Evolutionary conservation across 164 flowering plant species (phyloP).

Genomic region (Aristolochia contorta): DNA sequence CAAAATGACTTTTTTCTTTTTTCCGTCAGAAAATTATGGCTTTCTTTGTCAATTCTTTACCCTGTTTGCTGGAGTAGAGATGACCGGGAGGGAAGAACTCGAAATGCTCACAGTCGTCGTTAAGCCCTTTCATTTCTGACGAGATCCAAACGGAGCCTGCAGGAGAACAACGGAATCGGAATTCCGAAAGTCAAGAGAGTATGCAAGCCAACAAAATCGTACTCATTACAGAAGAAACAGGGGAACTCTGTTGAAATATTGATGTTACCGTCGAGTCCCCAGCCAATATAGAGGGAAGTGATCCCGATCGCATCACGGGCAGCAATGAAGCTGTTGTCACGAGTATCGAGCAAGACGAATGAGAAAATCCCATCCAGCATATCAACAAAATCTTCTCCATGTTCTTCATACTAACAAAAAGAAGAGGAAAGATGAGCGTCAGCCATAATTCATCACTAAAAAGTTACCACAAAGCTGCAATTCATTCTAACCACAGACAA

Average conservation of each 20-base stretch:
- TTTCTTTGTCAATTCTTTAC: neutral
- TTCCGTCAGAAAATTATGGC: too few species aligned
- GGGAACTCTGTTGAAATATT: neutral
- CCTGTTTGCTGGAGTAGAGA: slow-evolving; percentile 76
- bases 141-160: slow-evolving; percentile 88
- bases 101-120: slow-evolving; percentile 89
- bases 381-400: slow-evolving; percentile 78
- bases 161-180: neutral
- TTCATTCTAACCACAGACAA: neutral
- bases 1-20: neutral
- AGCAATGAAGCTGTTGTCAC: slow-evolving; percentile 79
- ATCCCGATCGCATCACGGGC: slow-evolving; percentile 94
- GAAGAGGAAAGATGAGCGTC: neutral
- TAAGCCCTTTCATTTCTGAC: slow-evolving; percentile 81
- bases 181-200: neutral
- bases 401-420: slow-evolving; percentile 64
- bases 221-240: neutral
- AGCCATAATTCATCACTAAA: neutral
- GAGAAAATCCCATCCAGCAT: slow-evolving; percentile 98
- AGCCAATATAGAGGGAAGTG: slow-evolving; percentile 90
- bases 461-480: neutral
- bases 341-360: slow-evolving; percentile 79
- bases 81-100: slow-evolving; percentile 89
- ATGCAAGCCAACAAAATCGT: neutral
- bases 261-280: slow-evolving; percentile 83